A percentile compares a stretch with the other conserved stretches of the same genome.
phyloP scores from a whole-genome alignment of 192 early-diverging fungal species.

The Backusella liffmaniae region DNA sequence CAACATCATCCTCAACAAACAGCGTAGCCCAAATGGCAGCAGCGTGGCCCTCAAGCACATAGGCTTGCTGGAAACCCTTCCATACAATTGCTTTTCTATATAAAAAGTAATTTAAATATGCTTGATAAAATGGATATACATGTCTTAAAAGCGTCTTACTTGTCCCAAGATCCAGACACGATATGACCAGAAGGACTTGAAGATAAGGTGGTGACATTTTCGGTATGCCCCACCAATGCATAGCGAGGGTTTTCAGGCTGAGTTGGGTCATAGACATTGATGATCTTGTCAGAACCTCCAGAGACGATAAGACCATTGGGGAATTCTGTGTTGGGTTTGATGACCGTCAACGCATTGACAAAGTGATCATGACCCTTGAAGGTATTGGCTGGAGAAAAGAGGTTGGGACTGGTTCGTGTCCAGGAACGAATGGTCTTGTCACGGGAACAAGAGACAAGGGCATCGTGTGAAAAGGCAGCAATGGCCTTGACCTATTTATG shows the following conservation, averaged over 20 bases:
- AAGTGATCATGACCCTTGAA: conserved; percentile 72
- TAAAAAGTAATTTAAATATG: not conserved
- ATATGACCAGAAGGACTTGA: conserved; percentile 58
- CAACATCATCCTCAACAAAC: conserved; percentile 60
- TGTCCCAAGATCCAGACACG: conserved; percentile 98
- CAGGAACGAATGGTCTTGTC: conserved; percentile 77
- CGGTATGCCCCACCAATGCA: conserved; percentile 78
- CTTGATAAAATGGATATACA: not conserved
- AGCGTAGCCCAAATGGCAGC: conserved; percentile 93
- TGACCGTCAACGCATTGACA: conserved; percentile 72
- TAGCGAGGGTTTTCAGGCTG: conserved; percentile 56
- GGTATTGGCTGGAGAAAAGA: conserved; percentile 49
- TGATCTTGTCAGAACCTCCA: conserved; percentile 80
- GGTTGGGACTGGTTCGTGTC: conserved; percentile 52
- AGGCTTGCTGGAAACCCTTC: conserved; percentile 70
- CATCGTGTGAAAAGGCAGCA: conserved; percentile 49
- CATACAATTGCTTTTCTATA: conserved; percentile 85
- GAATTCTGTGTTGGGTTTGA: conserved; percentile 55
- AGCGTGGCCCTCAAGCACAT: conserved; percentile 74
- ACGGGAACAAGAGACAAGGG: conserved; percentile 70
- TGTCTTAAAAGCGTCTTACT: conserved; percentile 38
- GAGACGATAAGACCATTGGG: conserved; percentile 78
- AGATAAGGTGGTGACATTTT: conserved; percentile 83
- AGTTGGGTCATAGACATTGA: conserved; percentile 76
- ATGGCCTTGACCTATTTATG: conserved; percentile 68